Evolutionary conservation across 2,329 filamentous ascomycete species (phyloP).

Genomic region (Alternaria viburni): DNA sequence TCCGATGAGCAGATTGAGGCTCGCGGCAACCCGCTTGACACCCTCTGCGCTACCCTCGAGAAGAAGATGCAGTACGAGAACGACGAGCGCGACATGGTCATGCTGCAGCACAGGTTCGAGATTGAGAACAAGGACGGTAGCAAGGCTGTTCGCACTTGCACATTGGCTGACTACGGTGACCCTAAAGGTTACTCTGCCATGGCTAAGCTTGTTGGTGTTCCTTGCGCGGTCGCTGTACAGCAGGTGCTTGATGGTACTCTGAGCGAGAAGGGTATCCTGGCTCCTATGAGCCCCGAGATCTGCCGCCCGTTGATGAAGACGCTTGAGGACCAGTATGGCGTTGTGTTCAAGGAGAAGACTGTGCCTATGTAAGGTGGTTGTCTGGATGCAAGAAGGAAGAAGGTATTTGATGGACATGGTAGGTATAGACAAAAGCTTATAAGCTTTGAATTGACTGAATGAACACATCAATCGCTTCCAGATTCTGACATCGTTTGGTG

Average conservation of each 20-base stretch:
- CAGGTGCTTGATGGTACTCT: constrained; percentile 79
- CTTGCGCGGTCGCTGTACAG: constrained; percentile 75
- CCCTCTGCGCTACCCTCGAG: constrained; percentile 87
- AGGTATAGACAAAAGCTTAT: constrained; percentile 1
- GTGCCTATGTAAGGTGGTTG: constrained; percentile 28
- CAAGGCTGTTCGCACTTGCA: constrained; percentile 79
- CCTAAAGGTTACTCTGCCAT: constrained; percentile 81
- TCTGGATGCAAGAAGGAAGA: neutral
- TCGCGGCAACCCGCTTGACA: constrained; percentile 82
- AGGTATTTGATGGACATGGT: neutral
- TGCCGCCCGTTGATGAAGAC: constrained; percentile 77
- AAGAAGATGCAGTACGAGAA: constrained; percentile 88
- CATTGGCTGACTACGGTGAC: constrained; percentile 81
- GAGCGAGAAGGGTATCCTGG: constrained; percentile 74
- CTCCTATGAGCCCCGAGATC: constrained; percentile 75
- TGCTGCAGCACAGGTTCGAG: constrained; percentile 81
- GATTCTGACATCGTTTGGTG: neutral
- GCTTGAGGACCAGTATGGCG: constrained; percentile 78
- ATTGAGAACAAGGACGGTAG: constrained; percentile 82
- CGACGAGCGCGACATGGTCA: constrained; percentile 82
- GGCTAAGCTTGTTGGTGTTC: constrained; percentile 81
- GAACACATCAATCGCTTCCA: constrained; percentile 3
- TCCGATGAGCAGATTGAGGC: constrained; percentile 72
- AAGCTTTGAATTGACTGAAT: neutral
- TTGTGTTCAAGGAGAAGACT: constrained; percentile 74